Base-by-base conservation (phyloP, 805 yeast species). In the Lachancea cidri region DNA sequence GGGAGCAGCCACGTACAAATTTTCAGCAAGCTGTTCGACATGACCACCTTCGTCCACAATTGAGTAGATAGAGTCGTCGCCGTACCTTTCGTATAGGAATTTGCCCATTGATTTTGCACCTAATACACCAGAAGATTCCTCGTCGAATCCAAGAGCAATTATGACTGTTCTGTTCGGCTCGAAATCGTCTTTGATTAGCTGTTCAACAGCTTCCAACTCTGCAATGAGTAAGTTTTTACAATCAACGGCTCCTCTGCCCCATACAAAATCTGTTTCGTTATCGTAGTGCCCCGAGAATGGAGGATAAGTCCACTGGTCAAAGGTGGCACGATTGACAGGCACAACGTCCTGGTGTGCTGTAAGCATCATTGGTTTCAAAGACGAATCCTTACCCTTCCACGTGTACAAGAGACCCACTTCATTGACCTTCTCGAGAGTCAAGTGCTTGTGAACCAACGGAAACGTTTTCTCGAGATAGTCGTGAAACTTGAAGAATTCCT, bases 311-410 rank as follows among this genome's bases (percentile, higher is more conserved):
- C 95, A 86, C 41, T 74, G 65, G 19, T 62, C 66, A 33, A 68
- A 60, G 0, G 88, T 76, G 17, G 70, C 75, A n/a, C 59, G 56
- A 53, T 79, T 83, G 4, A 84, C 82, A 0, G 95, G 95, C 13
- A 86, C 95, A 1, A 82, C 86, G 55, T 86, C 95, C 57, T 81
- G 86, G 59, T 86, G 95, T 4, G 91, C 91, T 60, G 83, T 74
- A 33, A 85, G 65, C 61, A 86, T 50, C 15, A 81, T 50, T 9
- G 95, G 95, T 57, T 82, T 79, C 48, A 81, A 62, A 2, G 58
- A 45, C 4, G 53, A 22, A 32, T 74, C 57, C 3, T 74, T 55
- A 9, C 95, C 95, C 45, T 72, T 58, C 74, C 83, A 76, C 17
- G 85, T 79, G 55, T 70, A 72, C 3, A 86, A 67, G 39, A 86